phyloP scores from a whole-genome alignment of 1,284 basidiomycete species.

The Singerocomus inundabilis region DNA sequence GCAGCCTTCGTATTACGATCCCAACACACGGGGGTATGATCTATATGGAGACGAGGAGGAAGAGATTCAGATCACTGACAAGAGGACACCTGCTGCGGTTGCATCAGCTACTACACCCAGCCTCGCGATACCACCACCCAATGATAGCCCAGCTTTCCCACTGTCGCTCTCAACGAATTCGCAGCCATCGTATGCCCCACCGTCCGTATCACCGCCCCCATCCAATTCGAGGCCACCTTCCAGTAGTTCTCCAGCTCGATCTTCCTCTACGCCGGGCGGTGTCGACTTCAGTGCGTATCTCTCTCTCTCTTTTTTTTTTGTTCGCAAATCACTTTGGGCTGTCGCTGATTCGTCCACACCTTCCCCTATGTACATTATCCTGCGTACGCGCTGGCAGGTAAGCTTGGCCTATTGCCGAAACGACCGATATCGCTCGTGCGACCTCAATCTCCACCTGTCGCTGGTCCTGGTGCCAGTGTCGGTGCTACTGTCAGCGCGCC shows the following conservation, averaged over 20 bases:
- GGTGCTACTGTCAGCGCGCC: neutral
- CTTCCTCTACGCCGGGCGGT: slow-evolving; percentile 11
- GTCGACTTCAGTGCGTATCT: slow-evolving; percentile 31
- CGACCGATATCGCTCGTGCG: slow-evolving; percentile 67
- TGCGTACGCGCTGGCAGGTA: slow-evolving; percentile 27
- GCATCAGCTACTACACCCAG: neutral
- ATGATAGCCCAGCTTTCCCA: neutral
- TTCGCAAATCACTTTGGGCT: too few species aligned
- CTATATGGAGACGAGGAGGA: slow-evolving; percentile 24
- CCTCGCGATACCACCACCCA: neutral
- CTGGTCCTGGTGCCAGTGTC: neutral
- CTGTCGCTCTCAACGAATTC: slow-evolving; percentile 1
- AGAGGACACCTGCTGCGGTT: neutral
- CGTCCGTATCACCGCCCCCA: neutral
- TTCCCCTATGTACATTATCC: too few species aligned
- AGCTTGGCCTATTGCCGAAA: slow-evolving; percentile 73
- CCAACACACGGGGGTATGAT: slow-evolving; percentile 34
- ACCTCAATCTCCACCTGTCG: slow-evolving; percentile 28
- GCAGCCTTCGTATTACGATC: slow-evolving; percentile 40
- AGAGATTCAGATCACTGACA: slow-evolving; percentile 14
- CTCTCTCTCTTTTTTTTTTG: too few species aligned
- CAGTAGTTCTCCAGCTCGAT: slow-evolving; percentile 4
- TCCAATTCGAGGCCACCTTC: neutral
- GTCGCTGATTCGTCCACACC: too few species aligned
- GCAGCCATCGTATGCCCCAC: slow-evolving; percentile 12